phyloP scores from a whole-genome alignment of 2,329 filamentous ascomycete genomes.

The Xylariales sp. region DNA sequence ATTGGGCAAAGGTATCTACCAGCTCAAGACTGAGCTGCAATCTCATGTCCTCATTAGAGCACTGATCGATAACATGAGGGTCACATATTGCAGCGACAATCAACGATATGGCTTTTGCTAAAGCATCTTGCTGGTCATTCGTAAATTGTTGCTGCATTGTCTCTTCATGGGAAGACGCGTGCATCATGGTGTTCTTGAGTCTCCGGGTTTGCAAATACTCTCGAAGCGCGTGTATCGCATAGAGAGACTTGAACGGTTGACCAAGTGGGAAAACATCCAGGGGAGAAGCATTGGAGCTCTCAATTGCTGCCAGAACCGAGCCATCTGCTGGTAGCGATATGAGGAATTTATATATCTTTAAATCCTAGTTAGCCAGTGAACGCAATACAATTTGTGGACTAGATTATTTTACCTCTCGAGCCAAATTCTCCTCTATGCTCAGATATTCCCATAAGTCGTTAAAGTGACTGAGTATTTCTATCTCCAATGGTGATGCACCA shows the following conservation, averaged over 20 bases:
- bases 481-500: conserved; percentile 74
- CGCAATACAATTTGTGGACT: not conserved
- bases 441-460: conserved; percentile 85
- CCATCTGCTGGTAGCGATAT: conserved; percentile 76
- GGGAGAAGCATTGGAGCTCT: conserved; percentile 63
- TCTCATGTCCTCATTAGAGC: conserved; percentile 58
- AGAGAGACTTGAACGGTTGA: conserved; percentile 79
- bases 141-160: conserved; percentile 42
- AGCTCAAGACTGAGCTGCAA: conserved; percentile 64
- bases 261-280: conserved; percentile 74
- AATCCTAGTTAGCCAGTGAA: conserved; percentile 23
- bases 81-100: conserved; percentile 72
- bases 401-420: conserved; percentile 67
- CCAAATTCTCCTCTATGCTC: conserved; percentile 75
- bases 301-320: conserved; percentile 69
- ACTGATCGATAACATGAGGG: conserved; percentile 61
- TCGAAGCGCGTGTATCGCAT: conserved; percentile 74
- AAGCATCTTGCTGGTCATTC: conserved; percentile 49
- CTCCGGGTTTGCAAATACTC: conserved; percentile 65
- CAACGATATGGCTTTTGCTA: conserved; percentile 62
- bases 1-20: conserved; percentile 66
- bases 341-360: conserved; percentile 76
- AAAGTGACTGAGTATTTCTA: conserved; percentile 84
- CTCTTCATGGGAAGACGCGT: conserved; percentile 41
- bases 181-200: conserved; percentile 45